Evolutionary conservation across 2,329 filamentous ascomycete species (phyloP), one percentile per base, ranked within the genome.

Genomic region (Colletotrichum sp.): DNA sequence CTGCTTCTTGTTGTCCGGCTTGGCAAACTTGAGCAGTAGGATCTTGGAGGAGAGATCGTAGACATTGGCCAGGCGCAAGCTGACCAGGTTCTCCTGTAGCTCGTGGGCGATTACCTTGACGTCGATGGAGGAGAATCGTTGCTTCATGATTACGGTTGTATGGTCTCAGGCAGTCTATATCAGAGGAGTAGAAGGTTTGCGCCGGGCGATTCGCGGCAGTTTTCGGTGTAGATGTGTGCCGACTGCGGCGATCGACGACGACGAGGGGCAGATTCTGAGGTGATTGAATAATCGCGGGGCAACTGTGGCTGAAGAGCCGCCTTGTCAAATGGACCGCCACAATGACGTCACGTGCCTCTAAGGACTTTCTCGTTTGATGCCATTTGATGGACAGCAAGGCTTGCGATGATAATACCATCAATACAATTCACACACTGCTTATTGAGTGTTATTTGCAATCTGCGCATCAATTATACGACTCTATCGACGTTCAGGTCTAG

Each of bases 1-100:
- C 82, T 98, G 96, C 81, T 97, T 93, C 83, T 96, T 95, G 77
- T 93, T 90, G 80, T 96, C 93, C 57, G 96, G 95, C 82, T 97
- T 98, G 69, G 95, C 92, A 81, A 99, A 97, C 82, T 98, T 98
- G 83, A 99, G 90, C 31, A 98, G 92, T 81, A 98, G 95, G 80
- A 98, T 98, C 81, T 96, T 95, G 77, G 95, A 95, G 76, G 95
- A 98, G 73, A 99, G 91, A 83, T 99, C 97, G 86, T 99, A 98
- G 82, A 98, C 93, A 82, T 99, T 99, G 76, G 94, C 92, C 65
- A 98, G 90, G 76, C 97, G 94, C 75, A 98, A 89, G 73, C 91
- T 91, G 72, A 93, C 91, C 68, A 99, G 89, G 76, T 89, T 90
- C 76, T 90, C 87, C 73, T 95, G 93, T 76, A 99, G 93, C 89